A percentile compares a stretch with the other conserved stretches of the same genome.
phyloP scores from a whole-genome alignment of 164 flowering plant species.

The Magnolia sinica region DNA sequence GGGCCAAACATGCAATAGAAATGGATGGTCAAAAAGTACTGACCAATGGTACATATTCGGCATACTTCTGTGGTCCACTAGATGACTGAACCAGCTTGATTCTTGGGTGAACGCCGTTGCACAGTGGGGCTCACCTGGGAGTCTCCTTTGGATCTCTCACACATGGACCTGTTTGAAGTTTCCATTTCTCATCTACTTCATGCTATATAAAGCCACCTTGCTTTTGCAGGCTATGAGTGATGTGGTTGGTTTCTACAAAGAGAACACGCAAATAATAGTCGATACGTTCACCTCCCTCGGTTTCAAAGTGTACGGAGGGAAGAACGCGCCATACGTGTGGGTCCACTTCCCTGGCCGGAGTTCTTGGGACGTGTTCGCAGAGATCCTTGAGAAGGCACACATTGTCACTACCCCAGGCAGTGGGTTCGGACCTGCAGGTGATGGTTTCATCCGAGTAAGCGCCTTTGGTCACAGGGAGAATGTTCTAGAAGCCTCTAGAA shows the following conservation, averaged over 20 bases:
- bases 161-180: not conserved
- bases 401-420: conserved; percentile 96
- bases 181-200: not conserved
- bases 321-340: conserved; percentile 95
- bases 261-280: conserved; percentile 66
- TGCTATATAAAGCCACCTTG: not conserved
- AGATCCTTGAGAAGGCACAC: conserved; percentile 91
- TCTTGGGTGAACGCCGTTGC: too few species aligned
- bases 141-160: not conserved
- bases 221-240: conserved; percentile 67
- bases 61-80: too few species aligned
- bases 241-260: conserved; percentile 78
- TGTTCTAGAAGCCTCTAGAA: conserved; percentile 70
- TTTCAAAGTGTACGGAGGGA: conserved; percentile 76
- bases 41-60: too few species aligned
- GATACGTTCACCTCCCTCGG: conserved; percentile 87
- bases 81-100: too few species aligned
- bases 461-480: conserved; percentile 84
- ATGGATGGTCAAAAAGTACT: too few species aligned
- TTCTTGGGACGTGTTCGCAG: conserved; percentile 95
- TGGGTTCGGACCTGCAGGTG: conserved; percentile 96
- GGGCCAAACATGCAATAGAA: too few species aligned
- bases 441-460: conserved; percentile 87
- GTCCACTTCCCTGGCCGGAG: conserved; percentile 84
- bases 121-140: not conserved